These are phyloP conservation scores for Microstegium vimineum DNA, from an alignment of 176 grass and related monocot genomes.

Conservation along the genomic window DNA sequence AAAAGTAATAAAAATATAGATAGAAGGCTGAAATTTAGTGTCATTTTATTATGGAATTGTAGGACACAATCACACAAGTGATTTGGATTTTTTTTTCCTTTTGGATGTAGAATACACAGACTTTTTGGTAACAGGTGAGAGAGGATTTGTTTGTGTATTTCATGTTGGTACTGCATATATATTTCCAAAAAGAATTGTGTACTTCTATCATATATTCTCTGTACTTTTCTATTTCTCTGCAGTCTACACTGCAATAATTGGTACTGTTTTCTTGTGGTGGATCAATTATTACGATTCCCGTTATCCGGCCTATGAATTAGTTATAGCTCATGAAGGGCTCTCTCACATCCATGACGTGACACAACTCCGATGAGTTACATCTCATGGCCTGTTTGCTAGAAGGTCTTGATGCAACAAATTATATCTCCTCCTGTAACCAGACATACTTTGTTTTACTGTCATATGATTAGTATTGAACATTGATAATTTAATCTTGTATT, in stretches of 20 bases:
- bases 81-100: not conserved
- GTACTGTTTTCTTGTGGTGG: not conserved
- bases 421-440: not conserved
- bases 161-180: not conserved
- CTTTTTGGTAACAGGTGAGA: not conserved
- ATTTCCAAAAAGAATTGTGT: not conserved
- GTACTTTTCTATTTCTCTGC: not conserved
- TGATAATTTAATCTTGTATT: not conserved
- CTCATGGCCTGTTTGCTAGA: too few species aligned
- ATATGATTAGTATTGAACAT: not conserved
- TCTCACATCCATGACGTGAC: not conserved
- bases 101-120: not conserved
- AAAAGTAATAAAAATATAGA: not conserved
- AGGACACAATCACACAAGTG: not conserved
- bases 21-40: not conserved
- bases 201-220: not conserved
- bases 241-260: not conserved
- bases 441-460: not conserved
- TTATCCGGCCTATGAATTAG: conserved; percentile 7
- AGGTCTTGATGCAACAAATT: not conserved
- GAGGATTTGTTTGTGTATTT: not conserved
- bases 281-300: not conserved
- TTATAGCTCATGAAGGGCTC: not conserved
- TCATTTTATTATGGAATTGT: not conserved
- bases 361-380: not conserved